phyloP scores from a whole-genome alignment of 2,329 filamentous ascomycete species.

The Diaporthe sp. region DNA sequence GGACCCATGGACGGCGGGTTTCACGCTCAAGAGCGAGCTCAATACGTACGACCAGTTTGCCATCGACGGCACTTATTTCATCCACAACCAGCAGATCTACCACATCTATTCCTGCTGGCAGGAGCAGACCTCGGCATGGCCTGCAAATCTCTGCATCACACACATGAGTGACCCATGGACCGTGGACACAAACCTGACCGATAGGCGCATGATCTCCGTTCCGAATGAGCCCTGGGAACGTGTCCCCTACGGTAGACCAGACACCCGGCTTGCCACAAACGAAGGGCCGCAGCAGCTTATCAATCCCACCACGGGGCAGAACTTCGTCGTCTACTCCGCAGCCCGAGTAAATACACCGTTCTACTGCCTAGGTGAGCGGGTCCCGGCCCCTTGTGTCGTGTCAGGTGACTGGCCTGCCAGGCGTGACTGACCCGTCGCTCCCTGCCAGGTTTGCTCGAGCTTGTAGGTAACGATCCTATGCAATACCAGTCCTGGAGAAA shows the following conservation, averaged over 20 bases:
- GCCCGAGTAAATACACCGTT: constrained; percentile 54
- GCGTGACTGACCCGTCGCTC: neutral
- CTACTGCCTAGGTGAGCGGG: constrained; percentile 49
- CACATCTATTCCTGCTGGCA: constrained; percentile 55
- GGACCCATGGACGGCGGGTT: constrained; percentile 52
- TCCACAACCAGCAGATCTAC: constrained; percentile 49
- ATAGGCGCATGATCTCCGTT: constrained; percentile 51
- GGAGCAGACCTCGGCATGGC: constrained; percentile 52
- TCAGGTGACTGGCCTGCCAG: too few species aligned
- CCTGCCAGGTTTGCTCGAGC: constrained; percentile 49
- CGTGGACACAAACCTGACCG: constrained; percentile 49
- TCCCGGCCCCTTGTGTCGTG: neutral
- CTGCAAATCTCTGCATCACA: constrained; percentile 53
- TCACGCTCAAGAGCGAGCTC: constrained; percentile 50
- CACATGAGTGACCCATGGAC: constrained; percentile 53
- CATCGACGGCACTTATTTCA: constrained; percentile 54
- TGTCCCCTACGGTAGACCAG: constrained; percentile 51
- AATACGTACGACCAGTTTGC: constrained; percentile 54
- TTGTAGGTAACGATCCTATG: constrained; percentile 53
- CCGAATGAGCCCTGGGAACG: constrained; percentile 54
- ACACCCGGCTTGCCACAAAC: constrained; percentile 52
- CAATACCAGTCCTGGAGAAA: constrained; percentile 53
- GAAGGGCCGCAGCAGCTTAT: constrained; percentile 53
- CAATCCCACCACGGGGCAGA: constrained; percentile 53
- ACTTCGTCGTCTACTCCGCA: constrained; percentile 53